Percentiles rank a stretch among this genome's conserved stretches.
Conservation (phyloP, 306 rosid species). For the Begonia loranthoides region DNA sequence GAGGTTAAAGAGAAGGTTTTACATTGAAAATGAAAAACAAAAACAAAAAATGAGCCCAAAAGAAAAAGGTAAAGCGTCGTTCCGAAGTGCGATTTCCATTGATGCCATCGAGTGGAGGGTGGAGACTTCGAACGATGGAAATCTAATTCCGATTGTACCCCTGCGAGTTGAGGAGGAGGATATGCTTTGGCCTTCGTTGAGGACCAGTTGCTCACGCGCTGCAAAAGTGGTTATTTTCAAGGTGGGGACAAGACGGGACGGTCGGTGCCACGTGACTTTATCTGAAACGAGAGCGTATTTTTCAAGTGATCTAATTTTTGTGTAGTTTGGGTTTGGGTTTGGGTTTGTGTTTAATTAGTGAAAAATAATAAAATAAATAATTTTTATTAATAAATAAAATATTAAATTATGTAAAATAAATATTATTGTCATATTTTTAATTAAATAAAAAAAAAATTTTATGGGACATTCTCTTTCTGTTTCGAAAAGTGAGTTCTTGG, state of each 20-base stretch:
- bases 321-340: too few relatives aligned
- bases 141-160: neutral
- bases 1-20: neutral
- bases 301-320: neutral
- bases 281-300: neutral
- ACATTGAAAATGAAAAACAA: too few relatives aligned
- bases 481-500: too few relatives aligned
- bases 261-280: slow-evolving; percentile 24
- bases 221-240: neutral
- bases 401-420: too few relatives aligned
- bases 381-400: too few relatives aligned
- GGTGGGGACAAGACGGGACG: neutral
- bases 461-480: too few relatives aligned
- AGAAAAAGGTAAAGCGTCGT: slow-evolving; percentile 2
- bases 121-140: neutral
- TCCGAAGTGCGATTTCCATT: neutral
- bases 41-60: too few relatives aligned
- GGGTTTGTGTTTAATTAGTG: too few relatives aligned
- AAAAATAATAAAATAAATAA: too few relatives aligned
- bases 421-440: too few relatives aligned
- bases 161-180: neutral
- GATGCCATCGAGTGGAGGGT: too few relatives aligned
- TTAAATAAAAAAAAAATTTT: too few relatives aligned
- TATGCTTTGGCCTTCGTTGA: neutral
- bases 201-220: neutral